A percentile compares a stretch with the other conserved stretches of the same genome.
phyloP scores from a whole-genome alignment of 108 stramenopile species.

The Nitzschia sp. region DNA sequence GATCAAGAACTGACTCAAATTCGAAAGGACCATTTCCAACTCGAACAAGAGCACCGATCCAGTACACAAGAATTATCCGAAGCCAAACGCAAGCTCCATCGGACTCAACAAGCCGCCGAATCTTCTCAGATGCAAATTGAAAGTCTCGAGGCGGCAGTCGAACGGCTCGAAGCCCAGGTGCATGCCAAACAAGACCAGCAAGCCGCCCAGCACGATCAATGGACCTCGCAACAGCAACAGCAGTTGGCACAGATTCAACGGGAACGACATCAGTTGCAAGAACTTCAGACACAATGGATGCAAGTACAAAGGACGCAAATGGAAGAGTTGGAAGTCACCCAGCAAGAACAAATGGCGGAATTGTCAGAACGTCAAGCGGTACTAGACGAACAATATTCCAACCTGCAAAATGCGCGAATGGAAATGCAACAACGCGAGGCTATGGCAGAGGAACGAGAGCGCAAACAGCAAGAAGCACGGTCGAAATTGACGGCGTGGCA shows the following conservation, averaged over 20 bases:
- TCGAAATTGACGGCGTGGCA: constrained; percentile 9
- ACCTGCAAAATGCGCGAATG: not conserved
- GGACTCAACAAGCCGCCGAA: constrained; percentile 22
- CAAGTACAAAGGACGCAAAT: constrained; percentile 32
- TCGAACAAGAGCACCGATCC: constrained; percentile 18
- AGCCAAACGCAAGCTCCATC: not conserved
- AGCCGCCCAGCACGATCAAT: constrained; percentile 20
- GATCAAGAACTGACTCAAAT: constrained; percentile 8
- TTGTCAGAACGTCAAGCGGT: constrained; percentile 11
- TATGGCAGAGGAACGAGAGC: not conserved
- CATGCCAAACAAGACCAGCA: constrained; percentile 13
- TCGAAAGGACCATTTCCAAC: constrained; percentile 3
- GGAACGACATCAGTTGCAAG: constrained; percentile 28
- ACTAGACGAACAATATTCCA: constrained; percentile 2
- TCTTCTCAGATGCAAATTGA: constrained; percentile 18
- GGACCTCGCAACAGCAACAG: constrained; percentile 22
- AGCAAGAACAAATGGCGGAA: constrained; percentile 22
- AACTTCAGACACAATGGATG: constrained; percentile 35
- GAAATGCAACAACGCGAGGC: not conserved
- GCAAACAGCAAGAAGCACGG: not conserved
- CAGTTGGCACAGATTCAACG: constrained; percentile 14
- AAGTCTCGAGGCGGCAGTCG: constrained; percentile 19
- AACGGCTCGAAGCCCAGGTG: constrained; percentile 11
- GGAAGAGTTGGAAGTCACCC: constrained; percentile 25
- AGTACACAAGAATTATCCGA: constrained; percentile 8